Conservation (phyloP, 164 flowering plant species). For the Liriodendron chinense region DNA sequence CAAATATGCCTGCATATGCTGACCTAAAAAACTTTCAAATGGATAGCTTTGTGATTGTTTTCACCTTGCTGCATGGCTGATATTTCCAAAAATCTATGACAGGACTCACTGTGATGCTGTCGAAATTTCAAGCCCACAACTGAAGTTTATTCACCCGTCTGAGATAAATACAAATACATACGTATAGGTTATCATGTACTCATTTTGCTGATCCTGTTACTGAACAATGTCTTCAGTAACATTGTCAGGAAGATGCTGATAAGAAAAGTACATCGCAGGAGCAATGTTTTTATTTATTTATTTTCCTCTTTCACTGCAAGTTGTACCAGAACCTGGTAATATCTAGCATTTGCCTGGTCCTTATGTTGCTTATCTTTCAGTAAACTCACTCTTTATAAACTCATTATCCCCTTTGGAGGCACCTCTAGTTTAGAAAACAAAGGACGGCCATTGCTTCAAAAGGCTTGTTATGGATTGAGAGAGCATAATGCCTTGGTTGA, state of each 20-base stretch:
- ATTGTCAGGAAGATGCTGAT: conserved; percentile 5
- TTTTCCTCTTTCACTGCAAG: not conserved
- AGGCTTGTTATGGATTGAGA: not conserved
- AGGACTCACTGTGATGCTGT: not conserved
- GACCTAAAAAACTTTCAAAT: no score
- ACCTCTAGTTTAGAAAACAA: not conserved
- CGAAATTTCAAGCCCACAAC: not conserved
- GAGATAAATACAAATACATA: conserved; percentile 1
- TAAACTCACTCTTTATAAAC: not conserved
- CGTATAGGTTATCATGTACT: not conserved
- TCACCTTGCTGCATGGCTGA: not conserved
- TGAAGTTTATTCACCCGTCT: not conserved
- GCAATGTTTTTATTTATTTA: not conserved
- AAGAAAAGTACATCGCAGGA: not conserved
- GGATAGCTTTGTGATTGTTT: not conserved
- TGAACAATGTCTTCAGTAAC: not conserved
- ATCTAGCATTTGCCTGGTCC: not conserved
- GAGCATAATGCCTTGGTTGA: not conserved
- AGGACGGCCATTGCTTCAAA: no score
- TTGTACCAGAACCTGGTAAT: conserved; percentile 1
- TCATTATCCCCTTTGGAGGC: not conserved
- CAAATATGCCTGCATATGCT: no score
- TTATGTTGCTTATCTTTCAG: not conserved
- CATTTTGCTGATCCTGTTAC: conserved; percentile 6
- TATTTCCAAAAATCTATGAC: not conserved